Conservation (phyloP, 2,329 filamentous ascomycete species). For the Paracamarosporium sp. region DNA sequence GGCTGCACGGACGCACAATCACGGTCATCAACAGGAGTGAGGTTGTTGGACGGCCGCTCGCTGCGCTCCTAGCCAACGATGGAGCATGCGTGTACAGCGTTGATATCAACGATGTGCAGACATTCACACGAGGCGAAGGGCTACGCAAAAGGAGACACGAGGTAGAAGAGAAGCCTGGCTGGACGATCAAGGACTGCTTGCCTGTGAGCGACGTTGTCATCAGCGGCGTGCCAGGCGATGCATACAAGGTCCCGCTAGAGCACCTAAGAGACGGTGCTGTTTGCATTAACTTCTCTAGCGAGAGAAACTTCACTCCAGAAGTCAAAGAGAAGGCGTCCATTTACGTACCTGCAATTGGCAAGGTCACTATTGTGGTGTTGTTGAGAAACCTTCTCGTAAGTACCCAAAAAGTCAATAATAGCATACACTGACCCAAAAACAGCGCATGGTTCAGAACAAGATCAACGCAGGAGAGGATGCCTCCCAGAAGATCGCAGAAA, state of each 20-base stretch:
- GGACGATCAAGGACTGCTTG: slow-evolving; percentile 79
- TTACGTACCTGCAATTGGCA: slow-evolving; percentile 95
- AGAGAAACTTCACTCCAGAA: slow-evolving; percentile 88
- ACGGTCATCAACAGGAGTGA: slow-evolving; percentile 97
- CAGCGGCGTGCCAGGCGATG: slow-evolving; percentile 85
- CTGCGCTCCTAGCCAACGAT: slow-evolving; percentile 93
- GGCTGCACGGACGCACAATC: slow-evolving; percentile 90
- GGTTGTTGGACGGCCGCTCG: slow-evolving; percentile 91
- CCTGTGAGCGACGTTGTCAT: slow-evolving; percentile 94
- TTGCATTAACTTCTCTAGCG: slow-evolving; percentile 98
- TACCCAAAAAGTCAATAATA: slow-evolving; percentile 21
- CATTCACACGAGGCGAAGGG: slow-evolving; percentile 89
- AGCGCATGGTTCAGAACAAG: slow-evolving; percentile 54
- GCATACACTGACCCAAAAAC: slow-evolving; percentile 21
- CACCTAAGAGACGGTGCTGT: slow-evolving; percentile 87
- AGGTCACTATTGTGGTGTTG: slow-evolving; percentile 93
- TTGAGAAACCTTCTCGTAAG: slow-evolving; percentile 86
- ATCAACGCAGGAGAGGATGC: slow-evolving; percentile 40
- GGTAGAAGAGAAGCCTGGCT: slow-evolving; percentile 81
- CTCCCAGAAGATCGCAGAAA: slow-evolving; percentile 22
- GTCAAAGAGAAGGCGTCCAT: slow-evolving; percentile 96
- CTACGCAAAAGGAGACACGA: slow-evolving; percentile 86
- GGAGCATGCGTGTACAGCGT: slow-evolving; percentile 95
- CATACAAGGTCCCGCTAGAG: slow-evolving; percentile 86
- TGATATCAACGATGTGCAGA: slow-evolving; percentile 87